Conservation (phyloP, 2,329 filamentous ascomycete species). For the Didymella exigua region DNA sequence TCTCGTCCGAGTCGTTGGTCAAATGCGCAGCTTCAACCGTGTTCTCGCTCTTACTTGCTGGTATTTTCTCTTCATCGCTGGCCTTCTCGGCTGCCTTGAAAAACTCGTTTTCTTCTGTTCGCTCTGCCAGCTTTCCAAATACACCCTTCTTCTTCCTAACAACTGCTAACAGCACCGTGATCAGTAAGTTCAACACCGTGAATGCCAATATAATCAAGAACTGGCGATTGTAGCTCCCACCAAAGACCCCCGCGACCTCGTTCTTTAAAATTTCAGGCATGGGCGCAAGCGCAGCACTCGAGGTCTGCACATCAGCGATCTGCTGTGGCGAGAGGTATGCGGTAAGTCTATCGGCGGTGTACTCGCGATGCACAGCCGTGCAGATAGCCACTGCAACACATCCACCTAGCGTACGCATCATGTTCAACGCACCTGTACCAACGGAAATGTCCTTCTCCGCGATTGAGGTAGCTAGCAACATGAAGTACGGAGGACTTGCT, state of each 20-base stretch:
- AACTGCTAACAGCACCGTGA: slow-evolving; percentile 24
- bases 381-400: slow-evolving; percentile 41
- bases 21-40: neutral
- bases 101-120: slow-evolving; percentile 36
- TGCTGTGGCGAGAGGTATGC: slow-evolving; percentile 31
- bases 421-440: slow-evolving; percentile 40
- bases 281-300: slow-evolving; percentile 19
- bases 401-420: slow-evolving; percentile 41
- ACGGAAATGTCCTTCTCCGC: slow-evolving; percentile 35
- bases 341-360: slow-evolving; percentile 22
- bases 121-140: slow-evolving; percentile 27
- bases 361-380: slow-evolving; percentile 35
- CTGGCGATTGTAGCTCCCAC: slow-evolving; percentile 40
- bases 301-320: slow-evolving; percentile 26
- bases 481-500: slow-evolving; percentile 36
- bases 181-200: slow-evolving; percentile 31
- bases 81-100: slow-evolving; percentile 15
- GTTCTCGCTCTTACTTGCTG: neutral
- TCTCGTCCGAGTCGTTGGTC: neutral
- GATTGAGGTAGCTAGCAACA: slow-evolving; percentile 31
- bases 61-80: slow-evolving; percentile 1
- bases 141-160: slow-evolving; percentile 33
- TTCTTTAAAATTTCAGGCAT: slow-evolving; percentile 24
- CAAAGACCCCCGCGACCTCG: slow-evolving; percentile 34
- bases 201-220: slow-evolving; percentile 40